Conservation (phyloP, 2,329 filamentous ascomycete species). For the Graphiopsis chlorocephala region DNA sequence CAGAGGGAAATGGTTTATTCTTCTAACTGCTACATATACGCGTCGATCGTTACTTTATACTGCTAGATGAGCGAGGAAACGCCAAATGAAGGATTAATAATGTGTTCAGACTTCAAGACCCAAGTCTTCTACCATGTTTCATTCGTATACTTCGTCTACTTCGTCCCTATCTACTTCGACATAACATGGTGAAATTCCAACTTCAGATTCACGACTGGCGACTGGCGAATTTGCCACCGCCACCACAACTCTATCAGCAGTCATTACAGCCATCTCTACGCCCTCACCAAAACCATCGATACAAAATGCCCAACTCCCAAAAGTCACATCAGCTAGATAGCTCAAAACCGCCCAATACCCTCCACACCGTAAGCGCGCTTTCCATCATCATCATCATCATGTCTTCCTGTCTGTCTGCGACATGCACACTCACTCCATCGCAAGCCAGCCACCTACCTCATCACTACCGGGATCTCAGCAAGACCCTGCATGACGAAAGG, state of each 20-base stretch:
- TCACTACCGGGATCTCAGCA: not conserved
- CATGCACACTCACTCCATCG: not conserved
- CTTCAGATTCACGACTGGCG: not conserved
- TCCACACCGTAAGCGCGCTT: not conserved
- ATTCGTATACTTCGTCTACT: not conserved
- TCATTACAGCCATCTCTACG: too few relatives aligned
- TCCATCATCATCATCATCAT: too few relatives aligned
- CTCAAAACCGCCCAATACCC: not conserved
- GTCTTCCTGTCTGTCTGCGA: not conserved
- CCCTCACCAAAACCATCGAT: not conserved
- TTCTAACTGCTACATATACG: not conserved
- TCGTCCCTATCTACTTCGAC: not conserved
- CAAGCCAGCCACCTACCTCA: conserved; percentile 8
- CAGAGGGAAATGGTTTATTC: not conserved
- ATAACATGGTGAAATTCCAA: not conserved
- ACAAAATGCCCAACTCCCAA: not conserved
- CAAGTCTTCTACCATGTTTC: not conserved
- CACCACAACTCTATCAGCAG: not conserved
- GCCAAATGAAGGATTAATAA: not conserved
- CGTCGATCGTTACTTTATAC: not conserved
- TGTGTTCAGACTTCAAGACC: not conserved
- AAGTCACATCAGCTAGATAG: not conserved
- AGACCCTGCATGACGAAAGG: not conserved
- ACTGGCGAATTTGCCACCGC: not conserved
- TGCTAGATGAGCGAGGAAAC: not conserved